phyloP scores from a whole-genome alignment of 352 stramenopile genomes.

The Phytophthora melonis region DNA sequence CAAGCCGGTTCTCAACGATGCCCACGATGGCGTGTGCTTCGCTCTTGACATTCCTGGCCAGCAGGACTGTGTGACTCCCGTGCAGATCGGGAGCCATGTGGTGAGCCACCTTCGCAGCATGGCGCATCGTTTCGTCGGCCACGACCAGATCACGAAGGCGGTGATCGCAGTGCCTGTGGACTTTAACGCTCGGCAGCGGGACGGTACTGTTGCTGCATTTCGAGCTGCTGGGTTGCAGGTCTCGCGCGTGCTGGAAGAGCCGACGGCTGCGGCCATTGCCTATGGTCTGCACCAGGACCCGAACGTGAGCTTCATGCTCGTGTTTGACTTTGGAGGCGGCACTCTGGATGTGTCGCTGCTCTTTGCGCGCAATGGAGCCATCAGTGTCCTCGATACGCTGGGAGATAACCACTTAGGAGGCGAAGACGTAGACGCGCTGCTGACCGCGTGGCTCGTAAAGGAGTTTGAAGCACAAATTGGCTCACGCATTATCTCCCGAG shows the following conservation, averaged over 20 bases:
- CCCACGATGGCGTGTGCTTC: conserved; percentile 59
- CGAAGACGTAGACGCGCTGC: conserved; percentile 93
- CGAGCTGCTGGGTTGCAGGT: conserved; percentile 55
- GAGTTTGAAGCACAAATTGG: conserved; percentile 74
- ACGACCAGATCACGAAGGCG: conserved; percentile 74
- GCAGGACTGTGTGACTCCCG: conserved; percentile 53
- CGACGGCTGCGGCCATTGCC: conserved; percentile 95
- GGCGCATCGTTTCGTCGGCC: conserved; percentile 63
- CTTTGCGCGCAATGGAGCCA: conserved; percentile 94
- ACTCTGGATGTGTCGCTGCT: conserved; percentile 95
- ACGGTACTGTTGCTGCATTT: conserved; percentile 59
- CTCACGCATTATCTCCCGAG: conserved; percentile 37
- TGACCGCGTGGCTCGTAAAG: conserved; percentile 90
- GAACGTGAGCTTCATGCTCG: conserved; percentile 94
- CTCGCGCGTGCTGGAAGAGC: conserved; percentile 82
- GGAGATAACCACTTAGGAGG: conserved; percentile 88
- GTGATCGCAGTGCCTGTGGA: conserved; percentile 72
- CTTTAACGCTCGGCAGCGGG: conserved; percentile 55
- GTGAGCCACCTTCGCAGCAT: conserved; percentile 57
- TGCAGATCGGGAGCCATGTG: conserved; percentile 52
- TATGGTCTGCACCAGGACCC: conserved; percentile 95
- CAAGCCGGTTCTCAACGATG: conserved; percentile 10
- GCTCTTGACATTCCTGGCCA: conserved; percentile 46
- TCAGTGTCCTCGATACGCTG: conserved; percentile 96
- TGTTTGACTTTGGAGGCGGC: conserved; percentile 96